A percentile compares a stretch with the other conserved stretches of the same genome.
Conservation (phyloP, 352 stramenopile genomes). For the Phytopythium cucurbitacearum region DNA sequence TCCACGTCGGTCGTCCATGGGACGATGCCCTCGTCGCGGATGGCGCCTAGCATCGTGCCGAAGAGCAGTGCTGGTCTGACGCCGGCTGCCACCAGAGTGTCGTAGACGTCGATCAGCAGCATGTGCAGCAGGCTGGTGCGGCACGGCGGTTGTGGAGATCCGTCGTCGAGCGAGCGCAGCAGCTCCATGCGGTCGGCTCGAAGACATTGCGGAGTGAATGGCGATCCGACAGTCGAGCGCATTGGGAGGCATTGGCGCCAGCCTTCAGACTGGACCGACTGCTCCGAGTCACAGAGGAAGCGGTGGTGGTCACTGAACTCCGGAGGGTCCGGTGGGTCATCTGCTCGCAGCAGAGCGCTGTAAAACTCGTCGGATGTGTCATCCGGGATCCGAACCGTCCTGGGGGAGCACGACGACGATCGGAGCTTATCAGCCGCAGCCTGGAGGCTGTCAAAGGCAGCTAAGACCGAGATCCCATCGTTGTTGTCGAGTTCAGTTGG, state of each 20-base stretch:
- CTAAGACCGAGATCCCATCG: too few species aligned
- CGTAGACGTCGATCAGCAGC: constrained; percentile 33
- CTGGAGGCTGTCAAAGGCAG: too few species aligned
- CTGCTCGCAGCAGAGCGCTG: too few species aligned
- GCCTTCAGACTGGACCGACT: neutral
- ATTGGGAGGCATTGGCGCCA: constrained; percentile 40
- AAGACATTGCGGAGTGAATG: constrained; percentile 13
- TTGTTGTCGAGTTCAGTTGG: too few species aligned
- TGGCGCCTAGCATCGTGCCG: constrained; percentile 32
- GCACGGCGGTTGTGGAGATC: constrained; percentile 5
- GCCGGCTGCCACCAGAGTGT: constrained; percentile 9
- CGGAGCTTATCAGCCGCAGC: too few species aligned
- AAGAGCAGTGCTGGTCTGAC: constrained; percentile 19
- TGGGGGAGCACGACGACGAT: too few species aligned
- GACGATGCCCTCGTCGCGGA: constrained; percentile 30
- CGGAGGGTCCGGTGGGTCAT: too few species aligned
- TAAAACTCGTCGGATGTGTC: too few species aligned
- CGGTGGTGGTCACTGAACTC: too few species aligned
- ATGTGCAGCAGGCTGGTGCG: constrained; percentile 33
- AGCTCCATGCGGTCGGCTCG: constrained; percentile 22
- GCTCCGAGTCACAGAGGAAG: too few species aligned
- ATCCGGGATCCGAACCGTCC: too few species aligned
- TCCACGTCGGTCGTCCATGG: constrained; percentile 39
- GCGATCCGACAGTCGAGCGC: constrained; percentile 9
- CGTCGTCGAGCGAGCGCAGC: constrained; percentile 2